phyloP scores from a whole-genome alignment of 768 basidiomycete species.

The Kwoniella dendrophila region DNA sequence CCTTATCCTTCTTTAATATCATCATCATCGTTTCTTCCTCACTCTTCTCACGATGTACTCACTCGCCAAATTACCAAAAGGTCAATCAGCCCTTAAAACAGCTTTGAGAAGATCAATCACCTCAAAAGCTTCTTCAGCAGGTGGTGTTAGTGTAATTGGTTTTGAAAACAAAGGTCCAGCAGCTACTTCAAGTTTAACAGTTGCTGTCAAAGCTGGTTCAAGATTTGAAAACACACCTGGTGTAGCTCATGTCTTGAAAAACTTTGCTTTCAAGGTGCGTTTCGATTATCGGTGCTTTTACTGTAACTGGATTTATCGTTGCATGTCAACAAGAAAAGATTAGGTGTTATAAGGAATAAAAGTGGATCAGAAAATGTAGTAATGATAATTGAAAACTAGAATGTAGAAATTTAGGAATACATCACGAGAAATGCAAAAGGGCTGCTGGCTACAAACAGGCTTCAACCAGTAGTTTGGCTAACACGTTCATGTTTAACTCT shows the following conservation, averaged over 20 bases:
- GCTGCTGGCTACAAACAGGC: background rate
- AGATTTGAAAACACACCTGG: conserved; percentile 86
- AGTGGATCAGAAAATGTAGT: background rate
- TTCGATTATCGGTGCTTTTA: background rate
- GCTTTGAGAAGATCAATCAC: conserved; percentile 15
- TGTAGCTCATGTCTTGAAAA: conserved; percentile 90
- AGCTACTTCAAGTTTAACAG: conserved; percentile 74
- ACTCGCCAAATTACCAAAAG: conserved; percentile 24
- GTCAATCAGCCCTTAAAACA: conserved; percentile 32
- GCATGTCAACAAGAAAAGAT: background rate
- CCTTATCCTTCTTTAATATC: background rate
- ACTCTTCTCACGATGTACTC: conserved; percentile 29
- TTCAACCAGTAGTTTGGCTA: too few relatives aligned
- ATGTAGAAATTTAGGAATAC: background rate
- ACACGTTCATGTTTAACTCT: background rate
- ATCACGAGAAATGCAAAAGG: conserved; percentile 1
- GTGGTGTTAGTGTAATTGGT: conserved; percentile 77
- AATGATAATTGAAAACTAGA: too few relatives aligned
- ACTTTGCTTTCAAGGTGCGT: conserved; percentile 97
- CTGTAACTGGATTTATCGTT: background rate
- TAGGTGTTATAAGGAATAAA: background rate
- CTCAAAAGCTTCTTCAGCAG: conserved; percentile 71
- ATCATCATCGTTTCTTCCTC: conserved; percentile 5
- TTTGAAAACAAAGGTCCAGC: conserved; percentile 75
- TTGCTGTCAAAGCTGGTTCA: conserved; percentile 89